phyloP scores from a whole-genome alignment of 1,139 yeast species.

The Candida labiduridarum region DNA sequence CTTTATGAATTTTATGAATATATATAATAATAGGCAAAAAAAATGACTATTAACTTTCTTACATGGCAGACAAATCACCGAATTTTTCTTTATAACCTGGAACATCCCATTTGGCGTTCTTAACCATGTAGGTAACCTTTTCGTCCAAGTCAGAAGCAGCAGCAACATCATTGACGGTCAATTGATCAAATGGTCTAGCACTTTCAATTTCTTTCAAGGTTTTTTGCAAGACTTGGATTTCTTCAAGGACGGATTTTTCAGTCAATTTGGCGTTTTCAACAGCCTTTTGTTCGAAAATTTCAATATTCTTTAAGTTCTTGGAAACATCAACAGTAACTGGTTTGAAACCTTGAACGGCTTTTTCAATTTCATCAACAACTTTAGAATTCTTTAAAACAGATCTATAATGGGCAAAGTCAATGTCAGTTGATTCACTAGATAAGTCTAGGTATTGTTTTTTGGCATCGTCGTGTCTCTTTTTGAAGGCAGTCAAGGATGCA shows the following conservation, averaged over 20 bases:
- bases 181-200: conserved; percentile 97
- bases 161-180: conserved; percentile 92
- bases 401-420: conserved; percentile 84
- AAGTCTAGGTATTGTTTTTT: conserved; percentile 76
- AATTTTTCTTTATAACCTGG: conserved; percentile 98
- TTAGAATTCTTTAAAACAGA: conserved; percentile 77
- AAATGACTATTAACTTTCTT: conserved; percentile 18
- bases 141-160: conserved; percentile 98
- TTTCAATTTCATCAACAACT: conserved; percentile 80
- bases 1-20: conserved; percentile 1
- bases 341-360: conserved; percentile 71
- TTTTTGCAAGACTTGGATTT: conserved; percentile 80
- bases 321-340: conserved; percentile 85
- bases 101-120: conserved; percentile 97
- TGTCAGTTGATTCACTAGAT: conserved; percentile 69
- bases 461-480: conserved; percentile 98
- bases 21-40: not conserved
- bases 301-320: conserved; percentile 89
- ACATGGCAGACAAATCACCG: conserved; percentile 95
- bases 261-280: conserved; percentile 94
- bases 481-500: conserved; percentile 83
- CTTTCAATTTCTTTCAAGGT: conserved; percentile 92
- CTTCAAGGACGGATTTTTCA: conserved; percentile 84
- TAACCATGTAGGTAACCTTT: conserved; percentile 92
- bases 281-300: conserved; percentile 93